Percentiles rank a stretch among this genome's conserved stretches.
phyloP scores from a whole-genome alignment of 176 grass and related monocot species.

The Thinopyrum elongatum region DNA sequence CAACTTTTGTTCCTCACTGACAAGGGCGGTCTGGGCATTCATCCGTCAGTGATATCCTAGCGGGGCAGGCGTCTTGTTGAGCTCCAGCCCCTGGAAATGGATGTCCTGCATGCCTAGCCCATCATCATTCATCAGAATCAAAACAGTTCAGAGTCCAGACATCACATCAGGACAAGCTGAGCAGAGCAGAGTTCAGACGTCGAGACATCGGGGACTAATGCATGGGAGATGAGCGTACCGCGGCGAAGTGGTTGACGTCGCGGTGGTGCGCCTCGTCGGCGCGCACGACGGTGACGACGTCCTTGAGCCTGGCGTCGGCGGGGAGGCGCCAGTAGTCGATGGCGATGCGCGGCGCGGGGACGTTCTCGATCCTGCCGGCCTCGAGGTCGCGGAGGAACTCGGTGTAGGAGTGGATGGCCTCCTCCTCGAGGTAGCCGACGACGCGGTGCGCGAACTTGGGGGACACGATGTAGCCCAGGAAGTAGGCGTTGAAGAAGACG shows the following conservation, averaged over 20 bases:
- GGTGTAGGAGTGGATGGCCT: constrained; percentile 83
- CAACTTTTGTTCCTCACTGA: neutral
- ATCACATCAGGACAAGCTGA: neutral
- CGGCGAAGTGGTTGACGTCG: constrained; percentile 84
- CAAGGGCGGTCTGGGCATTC: neutral
- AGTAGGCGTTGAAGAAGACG: constrained; percentile 25
- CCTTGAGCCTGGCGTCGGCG: constrained; percentile 50
- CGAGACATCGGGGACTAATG: too few relatives aligned
- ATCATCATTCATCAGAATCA: neutral
- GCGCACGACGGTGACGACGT: constrained; percentile 63
- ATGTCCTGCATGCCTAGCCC: constrained; percentile 61
- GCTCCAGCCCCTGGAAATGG: constrained; percentile 60
- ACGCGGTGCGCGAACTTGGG: constrained; percentile 72
- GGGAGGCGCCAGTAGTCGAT: constrained; percentile 89
- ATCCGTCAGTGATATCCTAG: constrained; percentile 59
- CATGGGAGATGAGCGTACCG: constrained; percentile 31
- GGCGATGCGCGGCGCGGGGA: constrained; percentile 69
- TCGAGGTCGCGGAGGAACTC: constrained; percentile 75
- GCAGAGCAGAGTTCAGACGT: neutral
- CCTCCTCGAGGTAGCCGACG: constrained; percentile 85
- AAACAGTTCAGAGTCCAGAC: constrained; percentile 12
- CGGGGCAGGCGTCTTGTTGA: constrained; percentile 68
- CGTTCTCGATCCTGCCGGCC: constrained; percentile 65
- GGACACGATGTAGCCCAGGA: constrained; percentile 48
- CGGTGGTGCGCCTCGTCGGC: constrained; percentile 86